Evolutionary conservation across 345 rosid genomes (phyloP).

Genomic region (Eucalyptus curtisii): DNA sequence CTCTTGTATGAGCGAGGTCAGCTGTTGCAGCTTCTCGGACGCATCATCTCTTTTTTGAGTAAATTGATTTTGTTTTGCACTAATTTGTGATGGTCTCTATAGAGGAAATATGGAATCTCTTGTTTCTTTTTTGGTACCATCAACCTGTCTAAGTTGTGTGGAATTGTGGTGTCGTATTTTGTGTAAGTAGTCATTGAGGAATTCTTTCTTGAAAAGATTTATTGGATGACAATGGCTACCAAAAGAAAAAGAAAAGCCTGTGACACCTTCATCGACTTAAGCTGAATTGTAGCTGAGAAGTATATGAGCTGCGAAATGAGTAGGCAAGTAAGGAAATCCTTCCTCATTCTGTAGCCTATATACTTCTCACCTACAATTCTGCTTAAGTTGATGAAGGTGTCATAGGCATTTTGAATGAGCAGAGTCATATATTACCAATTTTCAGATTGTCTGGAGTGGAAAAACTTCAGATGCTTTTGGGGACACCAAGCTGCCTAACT

Average conservation of each 20-base stretch:
- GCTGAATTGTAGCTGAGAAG: background rate
- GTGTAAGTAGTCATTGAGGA: background rate
- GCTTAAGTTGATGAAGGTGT: background rate
- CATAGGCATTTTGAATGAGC: background rate
- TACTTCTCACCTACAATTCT: background rate
- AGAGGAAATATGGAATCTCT: background rate
- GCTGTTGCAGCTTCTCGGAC: background rate
- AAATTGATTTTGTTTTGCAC: background rate
- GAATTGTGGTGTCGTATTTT: background rate
- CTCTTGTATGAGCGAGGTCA: conserved; percentile 77
- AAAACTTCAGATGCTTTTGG: background rate
- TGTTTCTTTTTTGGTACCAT: background rate
- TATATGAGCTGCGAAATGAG: background rate
- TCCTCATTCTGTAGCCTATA: background rate
- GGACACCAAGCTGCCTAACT: background rate
- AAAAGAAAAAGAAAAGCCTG: background rate
- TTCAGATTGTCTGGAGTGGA: background rate
- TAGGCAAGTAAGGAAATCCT: background rate
- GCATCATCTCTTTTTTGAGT: background rate
- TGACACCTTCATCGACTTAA: background rate
- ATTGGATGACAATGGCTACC: background rate
- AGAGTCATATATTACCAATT: background rate
- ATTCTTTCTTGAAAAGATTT: background rate
- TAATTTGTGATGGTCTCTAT: background rate
- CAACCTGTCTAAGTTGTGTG: background rate